Evolutionary conservation across 192 early-diverging fungal species (phyloP).

Genomic region (Coemansia sp.): DNA sequence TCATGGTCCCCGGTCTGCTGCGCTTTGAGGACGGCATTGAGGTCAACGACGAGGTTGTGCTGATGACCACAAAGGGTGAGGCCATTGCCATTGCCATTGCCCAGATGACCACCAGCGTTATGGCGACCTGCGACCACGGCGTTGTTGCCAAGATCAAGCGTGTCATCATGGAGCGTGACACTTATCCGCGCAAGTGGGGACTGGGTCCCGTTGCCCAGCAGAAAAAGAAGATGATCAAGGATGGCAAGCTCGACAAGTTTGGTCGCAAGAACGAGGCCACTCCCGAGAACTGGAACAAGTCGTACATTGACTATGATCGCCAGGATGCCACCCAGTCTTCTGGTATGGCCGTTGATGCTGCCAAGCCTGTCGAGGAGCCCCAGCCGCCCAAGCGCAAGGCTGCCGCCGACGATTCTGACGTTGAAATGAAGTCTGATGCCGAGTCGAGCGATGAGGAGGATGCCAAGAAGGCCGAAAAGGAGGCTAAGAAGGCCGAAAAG

Average conservation of each 20-base stretch:
- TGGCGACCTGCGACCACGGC: conserved; percentile 95
- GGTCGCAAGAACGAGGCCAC: conserved; percentile 86
- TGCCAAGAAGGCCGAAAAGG: conserved; percentile 15
- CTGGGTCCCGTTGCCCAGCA: conserved; percentile 91
- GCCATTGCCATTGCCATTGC: conserved; percentile 97
- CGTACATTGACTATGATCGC: conserved; percentile 65
- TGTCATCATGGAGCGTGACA: conserved; percentile 99
- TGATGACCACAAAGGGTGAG: conserved; percentile 99
- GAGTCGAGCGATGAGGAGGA: conserved; percentile 19
- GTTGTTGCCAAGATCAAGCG: conserved; percentile 99
- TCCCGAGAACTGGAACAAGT: conserved; percentile 78
- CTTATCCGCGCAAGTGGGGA: conserved; percentile 97
- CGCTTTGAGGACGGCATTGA: conserved; percentile 95
- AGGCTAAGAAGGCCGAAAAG: conserved; percentile 23
- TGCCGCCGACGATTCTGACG: conserved; percentile 18
- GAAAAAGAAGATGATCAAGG: conserved; percentile 98
- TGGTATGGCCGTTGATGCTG: conserved; percentile 6
- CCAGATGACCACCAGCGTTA: conserved; percentile 95
- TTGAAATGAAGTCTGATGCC: conserved; percentile 27
- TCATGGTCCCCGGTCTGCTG: conserved; percentile 97
- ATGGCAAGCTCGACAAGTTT: conserved; percentile 97
- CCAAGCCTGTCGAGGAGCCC: not conserved
- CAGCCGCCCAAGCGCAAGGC: conserved; percentile 24
- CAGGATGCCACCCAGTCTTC: conserved; percentile 5
- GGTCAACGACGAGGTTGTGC: conserved; percentile 93